Base-by-base conservation (phyloP, 108 stramenopile genomes). In the Seminavis robusta region DNA sequence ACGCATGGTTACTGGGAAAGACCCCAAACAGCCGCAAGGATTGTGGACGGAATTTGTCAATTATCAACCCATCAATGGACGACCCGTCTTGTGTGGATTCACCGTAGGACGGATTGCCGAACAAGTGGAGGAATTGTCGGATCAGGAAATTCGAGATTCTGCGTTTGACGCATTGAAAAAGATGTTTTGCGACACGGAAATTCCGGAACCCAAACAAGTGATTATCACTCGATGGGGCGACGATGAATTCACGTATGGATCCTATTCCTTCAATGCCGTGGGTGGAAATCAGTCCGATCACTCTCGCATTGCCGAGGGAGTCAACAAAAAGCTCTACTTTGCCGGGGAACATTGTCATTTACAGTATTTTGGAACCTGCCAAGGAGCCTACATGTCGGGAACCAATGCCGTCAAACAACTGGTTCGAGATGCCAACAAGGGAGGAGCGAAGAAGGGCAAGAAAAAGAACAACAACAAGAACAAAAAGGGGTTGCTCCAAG, bases 261-360 rank as follows among this genome's bases (percentile, higher is more conserved):
- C 65, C 20, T 63, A 63, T 44, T 63, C 69, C 15, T 70, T 56
- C 43, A 44, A 44, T 21, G 28, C 7, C 26, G 55, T 48, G 10
- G 62, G 55, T 10, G 54, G 37, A 17, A 44, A 44, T 15, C n/a
- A 7, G 5, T 6, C n/a, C 6, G 39, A 55, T 38, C 20, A 15
- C 23, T 21, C 15, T 31, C 4, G 24, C 17, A 1, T 7, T 1
- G 21, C 27, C 20, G 31, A 26, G 16, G 69, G 40, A n/a, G n/a
- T n/a, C n/a, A n/a, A n/a, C n/a, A 25, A 48, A 6, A 27, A 33
- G 21, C 31, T 63, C 10, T 63, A 32, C 23, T 70, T 63, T 47
- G 61, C 69, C 11, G 69, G 69, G 13, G 69, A 70, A 40, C 56
- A 53, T 19, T 63, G 62, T 1, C 15, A 40, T 17, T 26, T 19